Evolutionary conservation across 371 early-diverging fungal species (phyloP).

Genomic region (Saksenaea vasiformis): DNA sequence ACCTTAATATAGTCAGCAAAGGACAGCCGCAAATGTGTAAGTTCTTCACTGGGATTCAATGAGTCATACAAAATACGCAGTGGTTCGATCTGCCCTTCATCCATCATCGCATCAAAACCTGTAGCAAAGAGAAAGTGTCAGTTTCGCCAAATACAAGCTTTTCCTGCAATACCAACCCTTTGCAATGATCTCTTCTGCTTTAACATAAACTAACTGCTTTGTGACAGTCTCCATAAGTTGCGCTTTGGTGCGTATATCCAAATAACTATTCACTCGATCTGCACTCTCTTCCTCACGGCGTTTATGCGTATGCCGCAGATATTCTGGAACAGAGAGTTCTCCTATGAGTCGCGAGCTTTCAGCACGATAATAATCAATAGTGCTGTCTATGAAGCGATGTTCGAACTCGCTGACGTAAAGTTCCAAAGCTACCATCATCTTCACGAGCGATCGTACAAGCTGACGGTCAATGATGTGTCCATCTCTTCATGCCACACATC

Average conservation of each 20-base stretch:
- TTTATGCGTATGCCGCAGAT: slow-evolving; percentile 63
- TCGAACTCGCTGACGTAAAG: slow-evolving; percentile 75
- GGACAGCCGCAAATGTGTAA: slow-evolving; percentile 17
- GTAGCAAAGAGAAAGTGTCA: neutral
- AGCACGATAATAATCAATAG: slow-evolving; percentile 65
- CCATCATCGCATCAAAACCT: slow-evolving; percentile 77
- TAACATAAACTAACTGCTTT: slow-evolving; percentile 61
- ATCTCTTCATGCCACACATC: slow-evolving; percentile 30
- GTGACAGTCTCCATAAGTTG: slow-evolving; percentile 60
- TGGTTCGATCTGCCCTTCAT: slow-evolving; percentile 55
- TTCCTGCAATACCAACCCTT: slow-evolving; percentile 42
- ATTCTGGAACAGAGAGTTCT: slow-evolving; percentile 53
- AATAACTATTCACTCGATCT: slow-evolving; percentile 61
- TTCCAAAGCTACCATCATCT: slow-evolving; percentile 78
- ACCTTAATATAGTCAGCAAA: slow-evolving; percentile 45
- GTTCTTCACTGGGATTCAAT: slow-evolving; percentile 14
- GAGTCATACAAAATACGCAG: slow-evolving; percentile 55
- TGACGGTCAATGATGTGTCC: slow-evolving; percentile 56
- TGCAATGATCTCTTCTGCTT: slow-evolving; percentile 62
- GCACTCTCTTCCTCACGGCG: slow-evolving; percentile 67
- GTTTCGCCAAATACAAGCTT: neutral
- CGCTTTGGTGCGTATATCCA: slow-evolving; percentile 70
- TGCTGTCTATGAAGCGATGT: slow-evolving; percentile 59
- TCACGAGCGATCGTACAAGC: slow-evolving; percentile 66
- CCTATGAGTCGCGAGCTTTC: slow-evolving; percentile 62